Conservation (phyloP, 768 basidiomycete genomes). For the Boletus subcaerulescens region DNA sequence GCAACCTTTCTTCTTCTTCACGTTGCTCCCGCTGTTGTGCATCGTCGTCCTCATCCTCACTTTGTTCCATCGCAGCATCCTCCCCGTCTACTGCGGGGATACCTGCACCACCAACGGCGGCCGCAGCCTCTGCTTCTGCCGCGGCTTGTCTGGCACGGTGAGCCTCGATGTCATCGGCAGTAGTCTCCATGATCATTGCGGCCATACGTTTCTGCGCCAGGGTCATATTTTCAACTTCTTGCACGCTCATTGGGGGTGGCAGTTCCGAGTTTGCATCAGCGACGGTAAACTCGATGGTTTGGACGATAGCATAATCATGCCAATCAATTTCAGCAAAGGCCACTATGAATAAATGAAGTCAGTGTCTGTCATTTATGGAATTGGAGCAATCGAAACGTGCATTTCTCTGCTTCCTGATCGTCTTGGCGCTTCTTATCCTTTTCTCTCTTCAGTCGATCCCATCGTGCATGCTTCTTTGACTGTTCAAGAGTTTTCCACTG, state of each 20-base stretch:
- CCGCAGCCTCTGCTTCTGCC: conserved; percentile 80
- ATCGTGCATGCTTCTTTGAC: conserved; percentile 77
- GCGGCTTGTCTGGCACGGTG: conserved; percentile 79
- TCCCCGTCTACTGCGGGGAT: conserved; percentile 43
- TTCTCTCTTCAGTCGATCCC: conserved; percentile 82
- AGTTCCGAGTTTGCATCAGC: conserved; percentile 89
- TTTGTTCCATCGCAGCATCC: conserved; percentile 73
- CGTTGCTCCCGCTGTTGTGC: conserved; percentile 55
- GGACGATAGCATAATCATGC: conserved; percentile 98
- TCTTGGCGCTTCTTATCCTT: conserved; percentile 84
- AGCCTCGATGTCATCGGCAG: conserved; percentile 82
- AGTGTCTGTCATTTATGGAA: not conserved
- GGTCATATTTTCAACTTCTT: conserved; percentile 95
- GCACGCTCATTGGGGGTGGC: conserved; percentile 94
- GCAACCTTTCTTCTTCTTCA: conserved; percentile 65
- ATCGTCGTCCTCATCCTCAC: conserved; percentile 79
- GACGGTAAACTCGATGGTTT: conserved; percentile 95
- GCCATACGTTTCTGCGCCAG: conserved; percentile 97
- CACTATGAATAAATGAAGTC: conserved; percentile 40
- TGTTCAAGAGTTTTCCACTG: conserved; percentile 79
- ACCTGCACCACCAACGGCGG: conserved; percentile 68
- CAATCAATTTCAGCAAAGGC: conserved; percentile 98
- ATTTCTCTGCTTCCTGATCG: conserved; percentile 88
- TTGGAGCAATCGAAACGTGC: conserved; percentile 42
- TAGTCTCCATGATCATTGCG: conserved; percentile 96